Evolutionary conservation across 805 yeast genomes (phyloP).

Genomic region (Spathaspora gorwiae): DNA sequence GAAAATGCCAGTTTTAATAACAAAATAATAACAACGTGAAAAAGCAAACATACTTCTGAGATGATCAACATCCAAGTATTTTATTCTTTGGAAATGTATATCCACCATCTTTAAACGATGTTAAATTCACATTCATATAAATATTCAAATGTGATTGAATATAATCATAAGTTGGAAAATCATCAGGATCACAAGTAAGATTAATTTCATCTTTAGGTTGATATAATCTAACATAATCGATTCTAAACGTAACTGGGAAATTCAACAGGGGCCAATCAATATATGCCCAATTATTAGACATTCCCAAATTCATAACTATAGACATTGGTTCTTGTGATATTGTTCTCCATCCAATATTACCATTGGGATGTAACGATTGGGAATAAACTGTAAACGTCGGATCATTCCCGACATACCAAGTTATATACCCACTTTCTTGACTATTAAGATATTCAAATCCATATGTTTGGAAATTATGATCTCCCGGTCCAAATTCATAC

Average conservation of each 20-base stretch:
- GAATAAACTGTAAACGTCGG: slow-evolving; percentile 75
- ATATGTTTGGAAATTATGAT: slow-evolving; percentile 59
- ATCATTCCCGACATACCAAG: slow-evolving; percentile 79
- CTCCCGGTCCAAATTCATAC: slow-evolving; percentile 64
- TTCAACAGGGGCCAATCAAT: slow-evolving; percentile 79
- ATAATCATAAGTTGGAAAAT: slow-evolving; percentile 80
- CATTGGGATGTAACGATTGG: slow-evolving; percentile 79
- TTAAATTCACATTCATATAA: slow-evolving; percentile 62
- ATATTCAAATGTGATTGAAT: slow-evolving; percentile 67
- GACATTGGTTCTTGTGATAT: slow-evolving; percentile 92
- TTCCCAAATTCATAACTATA: slow-evolving; percentile 78
- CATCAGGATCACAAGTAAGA: slow-evolving; percentile 81
- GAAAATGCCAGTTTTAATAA: no score
- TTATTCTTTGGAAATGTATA: slow-evolving; percentile 42
- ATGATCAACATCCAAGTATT: slow-evolving; percentile 16
- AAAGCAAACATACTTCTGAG: no score
- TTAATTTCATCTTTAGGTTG: slow-evolving; percentile 65
- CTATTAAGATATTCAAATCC: slow-evolving; percentile 74
- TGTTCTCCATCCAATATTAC: slow-evolving; percentile 80
- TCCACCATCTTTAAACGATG: slow-evolving; percentile 75
- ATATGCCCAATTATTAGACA: slow-evolving; percentile 91
- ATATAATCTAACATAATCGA: slow-evolving; percentile 88
- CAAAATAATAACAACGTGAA: no score
- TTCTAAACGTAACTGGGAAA: slow-evolving; percentile 71
- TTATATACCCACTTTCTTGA: slow-evolving; percentile 60